A percentile compares a stretch with the other conserved stretches of the same genome.
Evolutionary conservation across 2,329 filamentous ascomycete species (phyloP).

Genomic region (Setomelanomma holmii): DNA sequence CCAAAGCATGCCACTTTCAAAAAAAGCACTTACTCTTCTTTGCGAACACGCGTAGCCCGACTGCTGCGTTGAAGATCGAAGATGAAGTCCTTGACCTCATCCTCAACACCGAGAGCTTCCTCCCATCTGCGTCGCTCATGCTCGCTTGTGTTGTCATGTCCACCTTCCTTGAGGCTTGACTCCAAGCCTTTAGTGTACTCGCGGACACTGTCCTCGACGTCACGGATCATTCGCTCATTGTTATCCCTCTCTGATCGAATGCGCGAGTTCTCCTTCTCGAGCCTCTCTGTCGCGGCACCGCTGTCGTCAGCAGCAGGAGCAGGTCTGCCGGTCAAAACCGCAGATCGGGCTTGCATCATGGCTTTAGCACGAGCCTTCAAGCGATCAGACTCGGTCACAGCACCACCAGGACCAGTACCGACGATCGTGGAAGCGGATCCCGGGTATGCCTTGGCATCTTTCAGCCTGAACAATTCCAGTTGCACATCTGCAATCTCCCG

Average conservation of each 20-base stretch:
- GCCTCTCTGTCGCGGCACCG: conserved; percentile 77
- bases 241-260: conserved; percentile 86
- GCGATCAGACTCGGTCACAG: conserved; percentile 90
- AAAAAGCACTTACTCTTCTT: conserved; percentile 60
- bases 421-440: conserved; percentile 80
- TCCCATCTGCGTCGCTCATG: conserved; percentile 96
- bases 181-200: conserved; percentile 88
- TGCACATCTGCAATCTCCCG: conserved; percentile 90
- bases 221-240: conserved; percentile 94
- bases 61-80: conserved; percentile 92
- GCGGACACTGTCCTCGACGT: conserved; percentile 94
- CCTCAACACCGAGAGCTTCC: conserved; percentile 92
- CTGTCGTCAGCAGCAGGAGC: conserved; percentile 74
- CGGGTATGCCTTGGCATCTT: conserved; percentile 91
- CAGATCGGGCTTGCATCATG: conserved; percentile 98
- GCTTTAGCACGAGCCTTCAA: conserved; percentile 94
- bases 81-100: conserved; percentile 97
- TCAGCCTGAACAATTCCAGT: conserved; percentile 90
- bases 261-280: conserved; percentile 87
- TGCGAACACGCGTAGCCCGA: conserved; percentile 73
- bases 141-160: conserved; percentile 76
- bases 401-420: conserved; percentile 89
- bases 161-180: conserved; percentile 83
- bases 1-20: neutral
- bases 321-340: conserved; percentile 87